Base-by-base conservation (phyloP, 2,329 filamentous ascomycete genomes). In the Triangularia setosa region DNA sequence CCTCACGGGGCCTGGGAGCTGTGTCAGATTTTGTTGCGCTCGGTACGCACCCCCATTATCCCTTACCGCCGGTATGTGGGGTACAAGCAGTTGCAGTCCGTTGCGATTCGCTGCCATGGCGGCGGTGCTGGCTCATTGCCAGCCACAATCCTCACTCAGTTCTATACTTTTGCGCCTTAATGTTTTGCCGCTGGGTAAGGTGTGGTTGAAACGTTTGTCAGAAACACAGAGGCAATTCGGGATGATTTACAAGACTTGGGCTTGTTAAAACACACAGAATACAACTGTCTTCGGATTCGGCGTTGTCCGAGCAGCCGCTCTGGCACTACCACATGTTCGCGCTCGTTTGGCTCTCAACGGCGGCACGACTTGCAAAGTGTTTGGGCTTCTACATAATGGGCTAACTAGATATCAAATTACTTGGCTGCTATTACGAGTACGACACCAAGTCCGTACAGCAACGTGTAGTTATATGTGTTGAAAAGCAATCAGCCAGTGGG, bases 221-320 rank as follows among this genome's bases (percentile, higher is more conserved):
- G 30, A 12, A 33, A 33, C 30, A 33, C 11, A 33, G 30, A 6
- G 2, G 30, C 11, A 28, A 9, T 9, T 35, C 33, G 33, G 12
- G 33, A 35, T 35, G 7, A 30, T 30, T 11, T 30, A 30, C 30
- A 35, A 35, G 30, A 14, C 30, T 12, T 14, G 30, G 12, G 8
- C 9, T 4, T 14, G 30, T 56, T 62, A 59, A 64, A 61, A 61
- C 63, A 60, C 3, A 18, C 16, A 28, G 4, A 28, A 25, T 4
- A 25, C 33, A 11, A 35, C 16, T 60, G 57, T 58, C 48, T 53
- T 48, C 60, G 57, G 60, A 59, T 60, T 40, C 48, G 40, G 56
- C 35, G 8, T 60, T 60, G 48, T 60, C 64, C 57, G 57, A 60
- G 24, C 52, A 58, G 53, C 44, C 56, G 27, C 14, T 44, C 21